Evolutionary conservation across 2,329 filamentous ascomycete genomes (phyloP), one percentile per base, ranked within the genome.

Genomic region (Alternaria sp.): DNA sequence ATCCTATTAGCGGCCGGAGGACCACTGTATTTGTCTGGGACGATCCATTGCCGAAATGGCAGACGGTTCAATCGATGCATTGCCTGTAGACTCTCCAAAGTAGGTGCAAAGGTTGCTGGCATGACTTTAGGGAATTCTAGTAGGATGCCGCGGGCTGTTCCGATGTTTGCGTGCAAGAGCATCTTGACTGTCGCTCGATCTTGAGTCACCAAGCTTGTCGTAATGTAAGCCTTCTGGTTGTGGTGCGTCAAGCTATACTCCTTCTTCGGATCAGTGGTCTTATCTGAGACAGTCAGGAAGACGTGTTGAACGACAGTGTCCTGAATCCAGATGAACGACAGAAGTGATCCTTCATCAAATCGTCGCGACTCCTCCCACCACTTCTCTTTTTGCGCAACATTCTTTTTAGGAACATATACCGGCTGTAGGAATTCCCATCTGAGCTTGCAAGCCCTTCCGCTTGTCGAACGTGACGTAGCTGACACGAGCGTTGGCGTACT

Each of bases 351-450:
- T 11, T 65, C 54, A 7, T 62, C 57, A 0, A 77, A 50, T 17
- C 70, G 61, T 14, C 56, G 68, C 0, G 67, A 71, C 1, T 75
- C 72, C 13, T 69, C 62, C 74, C 71, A 75, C 73, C 70, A 77
- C 28, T 51, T 60, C 1, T 23, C 48, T n/a, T 61, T 63, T n/a
- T 68, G 61, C 5, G 0, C 11, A 3, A 33, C 42, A 10, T 54
- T 44, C 46, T 61, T 67, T 3, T 33, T 55, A 7, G 56, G 70
- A 4, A 71, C n/a, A 2, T 6, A 8, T 2, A 13, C 24, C 11
- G 64, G 71, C 34, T 73, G 69, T 0, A 40, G 31, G n/a, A 77
- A 76, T 0, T 62, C 61, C 61, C 4, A 75, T 51, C 1, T 67
- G 48, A 8, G 52, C 58, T 21, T 72, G 56, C 2, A 76, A 31